Base-by-base conservation (phyloP, 257 asterid genomes). In the Verbena officinalis region DNA sequence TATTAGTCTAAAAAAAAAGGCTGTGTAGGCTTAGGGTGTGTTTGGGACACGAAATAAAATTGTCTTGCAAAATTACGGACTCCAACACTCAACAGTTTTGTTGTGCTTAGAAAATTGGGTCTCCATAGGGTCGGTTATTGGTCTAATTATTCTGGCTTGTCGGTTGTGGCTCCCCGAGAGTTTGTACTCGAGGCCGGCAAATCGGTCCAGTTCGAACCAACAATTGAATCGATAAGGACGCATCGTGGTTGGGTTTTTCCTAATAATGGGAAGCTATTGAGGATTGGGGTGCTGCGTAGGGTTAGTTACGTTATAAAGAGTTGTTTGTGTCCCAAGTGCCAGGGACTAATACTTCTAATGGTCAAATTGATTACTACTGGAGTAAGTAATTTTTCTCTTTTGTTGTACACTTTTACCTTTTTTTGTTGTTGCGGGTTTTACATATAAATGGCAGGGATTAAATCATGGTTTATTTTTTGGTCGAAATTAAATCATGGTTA, bases 171-270 rank as follows among this genome's bases (percentile, higher is more conserved):
- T 22, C 99, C n/a, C 99, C 0, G 95, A 88, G 84, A 67, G 64
- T 6, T 77, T 86, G 9, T 75, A 83, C 58, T 60, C 79, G 0
- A 71, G 42, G 22, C 84, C 84, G 22, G 73, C 77, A 13, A 86
- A 90, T 55, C 82, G 81, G 36, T 90, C 97, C 12, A 75, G 72
- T 51, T 73, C 75, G 8, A 83, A 60, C 54, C 84, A 85, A 40
- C 67, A 54, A 69, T 74, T 94, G 15, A 64, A 38, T 67, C 86
- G 0, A 65, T 69, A 36, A 71, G 43, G 65, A 83, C 77, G 17
- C 99, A 97, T 13, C 97, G 97, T 30, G 99, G 99, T 33, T 94
- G 99, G 99, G 95, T 86, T 74, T 90, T 90, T 61, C 96, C 97
- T 0, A 88, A 78, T 67, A 88, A 80, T 13, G 99, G 99, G 60